Conservation (phyloP, 2,329 filamentous ascomycete genomes). For the Cladosporium sp. region DNA sequence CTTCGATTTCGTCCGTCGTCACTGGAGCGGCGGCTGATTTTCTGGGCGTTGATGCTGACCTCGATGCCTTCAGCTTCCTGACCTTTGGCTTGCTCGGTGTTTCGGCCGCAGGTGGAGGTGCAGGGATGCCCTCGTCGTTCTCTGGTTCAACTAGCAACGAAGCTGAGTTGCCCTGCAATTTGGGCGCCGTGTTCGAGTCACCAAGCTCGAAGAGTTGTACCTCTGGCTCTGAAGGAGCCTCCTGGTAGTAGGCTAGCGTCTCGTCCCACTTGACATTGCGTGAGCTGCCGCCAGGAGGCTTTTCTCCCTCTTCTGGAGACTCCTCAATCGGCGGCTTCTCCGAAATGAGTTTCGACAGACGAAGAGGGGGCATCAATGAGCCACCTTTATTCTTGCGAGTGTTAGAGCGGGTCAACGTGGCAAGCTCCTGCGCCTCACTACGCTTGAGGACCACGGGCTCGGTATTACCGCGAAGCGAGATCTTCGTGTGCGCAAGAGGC, state of each 20-base stretch:
- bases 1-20: too few species aligned
- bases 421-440: conserved; percentile 44
- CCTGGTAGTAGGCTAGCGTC: conserved; percentile 40
- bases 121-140: not conserved
- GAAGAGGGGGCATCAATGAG: conserved; percentile 37
- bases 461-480: conserved; percentile 38
- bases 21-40: conserved; percentile 7
- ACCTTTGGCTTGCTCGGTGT: conserved; percentile 28
- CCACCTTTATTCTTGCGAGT: conserved; percentile 47
- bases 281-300: conserved; percentile 15
- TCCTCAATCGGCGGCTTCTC: conserved; percentile 6
- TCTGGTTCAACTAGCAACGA: not conserved
- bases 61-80: conserved; percentile 20
- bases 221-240: conserved; percentile 18
- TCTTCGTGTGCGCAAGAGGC: conserved; percentile 25
- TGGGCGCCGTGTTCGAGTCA: conserved; percentile 10
- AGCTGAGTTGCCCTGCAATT: not conserved
- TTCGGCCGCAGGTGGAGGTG: conserved; percentile 17
- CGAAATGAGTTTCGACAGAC: conserved; percentile 35
- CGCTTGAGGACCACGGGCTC: conserved; percentile 41
- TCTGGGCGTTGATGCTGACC: conserved; percentile 18
- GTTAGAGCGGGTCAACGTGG: conserved; percentile 40
- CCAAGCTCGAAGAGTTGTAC: conserved; percentile 12
- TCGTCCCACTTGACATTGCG: conserved; percentile 40
- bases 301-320: conserved; percentile 7